Evolutionary conservation across 257 asterid species (phyloP), one percentile per base, ranked within the genome.

Genomic region (Apocynum venetum): DNA sequence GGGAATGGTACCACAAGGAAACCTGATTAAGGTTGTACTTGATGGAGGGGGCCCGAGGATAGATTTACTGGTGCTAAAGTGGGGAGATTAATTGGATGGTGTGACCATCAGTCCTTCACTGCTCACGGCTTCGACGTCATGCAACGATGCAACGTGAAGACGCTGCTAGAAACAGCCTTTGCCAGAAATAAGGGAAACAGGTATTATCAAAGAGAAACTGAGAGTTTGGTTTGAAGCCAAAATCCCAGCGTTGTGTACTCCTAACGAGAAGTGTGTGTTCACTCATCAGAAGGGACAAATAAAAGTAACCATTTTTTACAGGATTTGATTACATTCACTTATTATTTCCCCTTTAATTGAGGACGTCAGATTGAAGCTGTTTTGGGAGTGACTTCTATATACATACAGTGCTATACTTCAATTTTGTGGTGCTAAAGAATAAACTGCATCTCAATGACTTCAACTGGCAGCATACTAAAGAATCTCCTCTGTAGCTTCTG

Each of bases 361-460:
- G 71, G 71, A 20, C 20, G 20, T 31, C 69, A 64, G 44, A 57
- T 20, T 57, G 70, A 9, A n/a, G 40, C 66, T 60, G 68, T 40
- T 60, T 71, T n/a, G 20, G n/a, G 20, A 36, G 44, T 48, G 40
- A 48, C 64, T 31, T 13, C 61, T 63, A 57, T 17, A 19, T 71
- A 25, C 38, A 57, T 78, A 61, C 47, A 49, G 46, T 38, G 53
- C 20, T n/a, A 52, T 60, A 78, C 8, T 60, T 60, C 73, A 78
- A 49, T 8, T 12, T 67, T 43, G 67, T 20, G 73, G 73, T 38
- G 67, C 72, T 38, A 41, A 63, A 79, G 48, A 72, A 79, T 56
- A 72, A 78, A 49, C 69, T 40, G 3, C 61, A 6, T 67, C 11
- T 77, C 71, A 48, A 47, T 48, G 25, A 76, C 81, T 72, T 78